Conservation (phyloP, 345 rosid species). For the Eucalyptus curtisii region DNA sequence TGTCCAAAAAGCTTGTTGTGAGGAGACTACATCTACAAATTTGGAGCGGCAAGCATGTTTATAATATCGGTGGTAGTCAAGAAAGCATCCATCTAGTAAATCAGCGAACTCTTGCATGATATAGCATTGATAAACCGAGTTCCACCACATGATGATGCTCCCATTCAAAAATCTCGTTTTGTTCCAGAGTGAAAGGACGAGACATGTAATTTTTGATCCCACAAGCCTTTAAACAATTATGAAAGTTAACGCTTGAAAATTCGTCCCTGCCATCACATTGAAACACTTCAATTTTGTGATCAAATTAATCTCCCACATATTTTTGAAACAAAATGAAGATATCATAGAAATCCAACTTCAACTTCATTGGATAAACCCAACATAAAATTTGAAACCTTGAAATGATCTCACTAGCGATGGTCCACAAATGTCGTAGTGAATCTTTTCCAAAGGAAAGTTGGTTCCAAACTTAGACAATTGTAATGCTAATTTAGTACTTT, state of each 20-base stretch:
- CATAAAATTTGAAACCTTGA: not conserved
- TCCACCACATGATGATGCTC: not conserved
- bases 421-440: not conserved
- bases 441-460: not conserved
- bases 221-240: no score
- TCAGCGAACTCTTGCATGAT: not conserved
- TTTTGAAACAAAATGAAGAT: not conserved
- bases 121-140: not conserved
- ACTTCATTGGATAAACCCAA: not conserved
- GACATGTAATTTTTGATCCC: not conserved
- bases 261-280: not conserved
- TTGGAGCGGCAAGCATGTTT: not conserved
- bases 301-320: not conserved
- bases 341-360: not conserved
- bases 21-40: not conserved
- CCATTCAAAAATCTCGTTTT: not conserved
- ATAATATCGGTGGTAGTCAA: not conserved
- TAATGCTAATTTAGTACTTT: not conserved
- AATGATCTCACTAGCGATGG: not conserved
- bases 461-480: not conserved
- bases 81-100: not conserved
- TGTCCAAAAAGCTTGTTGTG: no score
- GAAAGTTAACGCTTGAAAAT: not conserved
- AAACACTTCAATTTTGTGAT: not conserved
- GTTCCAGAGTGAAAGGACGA: not conserved